Conservation (phyloP, 2,329 filamentous ascomycete species). For the Exophiala oligosperma region DNA sequence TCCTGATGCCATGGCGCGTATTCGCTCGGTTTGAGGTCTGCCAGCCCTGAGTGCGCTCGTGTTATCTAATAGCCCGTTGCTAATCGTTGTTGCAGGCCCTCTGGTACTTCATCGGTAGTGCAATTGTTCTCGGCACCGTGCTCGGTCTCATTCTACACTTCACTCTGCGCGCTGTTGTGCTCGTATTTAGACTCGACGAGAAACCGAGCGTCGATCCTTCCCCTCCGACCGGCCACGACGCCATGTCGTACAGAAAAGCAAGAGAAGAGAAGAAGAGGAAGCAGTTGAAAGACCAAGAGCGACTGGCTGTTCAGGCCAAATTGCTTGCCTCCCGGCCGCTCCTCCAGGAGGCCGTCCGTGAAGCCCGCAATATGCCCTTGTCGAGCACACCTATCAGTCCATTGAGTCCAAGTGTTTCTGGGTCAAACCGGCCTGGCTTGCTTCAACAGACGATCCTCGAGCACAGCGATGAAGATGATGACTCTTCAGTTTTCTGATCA, state of each 20-base stretch:
- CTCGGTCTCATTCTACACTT: conserved; percentile 62
- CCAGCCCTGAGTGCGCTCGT: background rate
- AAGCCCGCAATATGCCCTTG: conserved; percentile 22
- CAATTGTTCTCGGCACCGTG: conserved; percentile 65
- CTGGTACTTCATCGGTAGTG: conserved; percentile 62
- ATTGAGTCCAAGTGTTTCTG: conserved; percentile 19
- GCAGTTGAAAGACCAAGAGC: conserved; percentile 22
- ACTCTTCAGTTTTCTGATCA: conserved; percentile 21
- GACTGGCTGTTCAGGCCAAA: conserved; percentile 21
- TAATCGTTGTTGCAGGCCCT: conserved; percentile 38
- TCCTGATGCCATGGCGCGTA: conserved; percentile 51
- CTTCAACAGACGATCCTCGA: conserved; percentile 29
- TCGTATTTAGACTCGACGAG: conserved; percentile 38
- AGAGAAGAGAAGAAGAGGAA: conserved; percentile 27
- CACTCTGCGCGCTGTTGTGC: conserved; percentile 56
- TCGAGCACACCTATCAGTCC: conserved; percentile 6
- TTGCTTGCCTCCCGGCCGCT: conserved; percentile 25
- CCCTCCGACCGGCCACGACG: conserved; percentile 27
- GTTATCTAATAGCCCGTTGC: no score
- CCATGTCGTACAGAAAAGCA: conserved; percentile 29
- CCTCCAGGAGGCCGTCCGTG: conserved; percentile 23
- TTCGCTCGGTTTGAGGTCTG: conserved; percentile 58
- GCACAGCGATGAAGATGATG: conserved; percentile 28
- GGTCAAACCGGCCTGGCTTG: conserved; percentile 15
- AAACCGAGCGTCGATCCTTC: conserved; percentile 14